A percentile compares a stretch with the other conserved stretches of the same genome.
phyloP scores from a whole-genome alignment of 1,284 basidiomycete species.

The Cutaneotrichosporon cutaneum region DNA sequence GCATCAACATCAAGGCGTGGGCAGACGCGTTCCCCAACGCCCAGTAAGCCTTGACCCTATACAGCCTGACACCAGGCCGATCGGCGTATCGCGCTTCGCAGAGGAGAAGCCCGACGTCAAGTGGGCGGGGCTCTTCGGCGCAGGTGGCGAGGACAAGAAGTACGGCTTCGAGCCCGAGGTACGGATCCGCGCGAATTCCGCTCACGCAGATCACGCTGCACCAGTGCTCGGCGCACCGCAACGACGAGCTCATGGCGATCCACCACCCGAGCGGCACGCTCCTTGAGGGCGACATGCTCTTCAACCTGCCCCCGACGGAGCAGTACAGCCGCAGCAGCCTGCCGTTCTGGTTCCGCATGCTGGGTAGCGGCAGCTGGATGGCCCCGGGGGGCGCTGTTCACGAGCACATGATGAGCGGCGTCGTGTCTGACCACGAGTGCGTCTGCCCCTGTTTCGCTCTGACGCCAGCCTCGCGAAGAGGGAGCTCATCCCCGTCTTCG shows the following conservation, averaged over 20 bases:
- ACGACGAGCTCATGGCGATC: conserved; percentile 86
- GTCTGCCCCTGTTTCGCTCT: conserved; percentile 18
- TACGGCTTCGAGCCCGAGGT: conserved; percentile 75
- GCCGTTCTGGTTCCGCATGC: conserved; percentile 47
- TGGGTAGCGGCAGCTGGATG: conserved; percentile 49
- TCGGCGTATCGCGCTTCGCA: conserved; percentile 54
- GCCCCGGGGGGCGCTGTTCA: conserved; percentile 65
- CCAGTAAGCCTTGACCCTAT: conserved; percentile 52
- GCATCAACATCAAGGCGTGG: conserved; percentile 53
- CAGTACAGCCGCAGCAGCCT: conserved; percentile 65
- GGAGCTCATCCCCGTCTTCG: conserved; percentile 41
- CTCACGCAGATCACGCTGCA: conserved; percentile 51
- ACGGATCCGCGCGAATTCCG: conserved; percentile 40
- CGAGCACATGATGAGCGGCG: conserved; percentile 58
- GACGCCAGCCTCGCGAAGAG: conserved; percentile 33
- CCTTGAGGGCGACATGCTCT: conserved; percentile 81
- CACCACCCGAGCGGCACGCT: conserved; percentile 75
- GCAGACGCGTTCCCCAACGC: conserved; percentile 69
- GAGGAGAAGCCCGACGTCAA: conserved; percentile 53
- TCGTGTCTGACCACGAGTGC: conserved; percentile 66
- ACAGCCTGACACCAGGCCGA: conserved; percentile 36
- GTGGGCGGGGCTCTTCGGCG: conserved; percentile 52
- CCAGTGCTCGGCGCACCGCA: conserved; percentile 76
- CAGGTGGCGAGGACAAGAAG: conserved; percentile 49
- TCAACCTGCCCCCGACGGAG: conserved; percentile 84